Percentiles rank a stretch among this genome's conserved stretches.
Conservation (phyloP, 345 rosid genomes). For the Populus euphratica region DNA sequence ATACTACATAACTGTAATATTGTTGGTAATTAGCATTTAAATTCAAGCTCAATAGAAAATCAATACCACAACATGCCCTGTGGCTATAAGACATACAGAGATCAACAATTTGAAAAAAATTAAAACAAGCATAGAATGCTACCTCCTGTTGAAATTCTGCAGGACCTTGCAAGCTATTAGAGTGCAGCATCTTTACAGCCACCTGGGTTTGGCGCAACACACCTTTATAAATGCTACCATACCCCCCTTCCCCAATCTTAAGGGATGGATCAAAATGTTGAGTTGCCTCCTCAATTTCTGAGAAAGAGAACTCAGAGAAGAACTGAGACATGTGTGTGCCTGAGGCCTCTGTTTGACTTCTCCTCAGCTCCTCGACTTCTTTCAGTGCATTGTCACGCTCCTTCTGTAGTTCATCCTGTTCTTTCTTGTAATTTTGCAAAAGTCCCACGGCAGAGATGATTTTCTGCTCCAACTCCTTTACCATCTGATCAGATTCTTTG, state of each 20-base stretch:
- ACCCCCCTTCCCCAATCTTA: conserved; percentile 93
- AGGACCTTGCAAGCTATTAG: conserved; percentile 75
- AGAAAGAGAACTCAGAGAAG: conserved; percentile 61
- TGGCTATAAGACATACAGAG: not conserved
- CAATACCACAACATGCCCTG: not conserved
- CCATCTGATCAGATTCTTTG: conserved; percentile 47
- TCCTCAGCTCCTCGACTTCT: conserved; percentile 79
- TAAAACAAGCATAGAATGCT: conserved; percentile 15
- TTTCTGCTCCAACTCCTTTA: conserved; percentile 67
- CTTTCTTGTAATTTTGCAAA: conserved; percentile 55
- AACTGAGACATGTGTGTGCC: conserved; percentile 41
- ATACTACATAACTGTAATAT: not conserved
- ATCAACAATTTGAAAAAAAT: not conserved
- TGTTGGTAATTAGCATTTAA: not conserved
- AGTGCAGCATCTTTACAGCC: conserved; percentile 66
- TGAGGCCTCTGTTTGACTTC: conserved; percentile 53
- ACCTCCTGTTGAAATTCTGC: conserved; percentile 93
- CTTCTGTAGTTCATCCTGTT: conserved; percentile 61
- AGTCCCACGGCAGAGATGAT: conserved; percentile 73
- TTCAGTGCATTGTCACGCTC: conserved; percentile 74
- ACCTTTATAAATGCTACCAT: conserved; percentile 78
- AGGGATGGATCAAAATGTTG: conserved; percentile 52
- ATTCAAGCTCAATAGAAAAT: not conserved
- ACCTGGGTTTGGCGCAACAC: conserved; percentile 57
- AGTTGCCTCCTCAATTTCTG: conserved; percentile 75